A percentile compares a stretch with the other conserved stretches of the same genome.
Conservation (phyloP, 768 basidiomycete species). For the Russula olivacea region DNA sequence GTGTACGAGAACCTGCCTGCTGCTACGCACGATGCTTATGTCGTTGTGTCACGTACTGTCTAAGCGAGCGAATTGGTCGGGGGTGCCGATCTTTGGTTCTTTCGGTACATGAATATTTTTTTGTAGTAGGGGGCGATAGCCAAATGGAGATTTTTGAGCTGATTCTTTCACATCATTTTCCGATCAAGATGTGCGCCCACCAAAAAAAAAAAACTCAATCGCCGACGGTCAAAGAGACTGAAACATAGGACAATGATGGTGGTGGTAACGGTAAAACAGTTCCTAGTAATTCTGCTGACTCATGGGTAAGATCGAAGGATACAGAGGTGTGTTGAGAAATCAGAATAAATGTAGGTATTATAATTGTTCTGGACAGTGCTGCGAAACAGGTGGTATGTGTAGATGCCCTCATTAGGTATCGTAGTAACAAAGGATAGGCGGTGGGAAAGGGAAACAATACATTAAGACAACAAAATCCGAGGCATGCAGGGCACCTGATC, state of each 20-base stretch:
- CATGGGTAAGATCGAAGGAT: slow-evolving; percentile 2
- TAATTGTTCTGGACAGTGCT: slow-evolving; percentile 17
- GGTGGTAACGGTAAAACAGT: slow-evolving; percentile 5
- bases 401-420: slow-evolving; percentile 21
- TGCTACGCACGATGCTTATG: background rate
- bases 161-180: background rate
- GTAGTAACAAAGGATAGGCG: slow-evolving; percentile 9
- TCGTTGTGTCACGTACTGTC: background rate
- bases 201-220: slow-evolving; percentile 2
- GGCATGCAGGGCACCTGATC: background rate
- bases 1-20: background rate
- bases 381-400: slow-evolving; percentile 10
- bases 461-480: background rate
- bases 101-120: background rate
- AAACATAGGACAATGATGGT: slow-evolving; percentile 5
- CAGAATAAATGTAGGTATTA: slow-evolving; percentile 12
- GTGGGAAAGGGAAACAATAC: background rate
- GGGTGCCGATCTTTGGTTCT: slow-evolving; percentile 3
- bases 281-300: slow-evolving; percentile 8
- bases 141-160: slow-evolving; percentile 6
- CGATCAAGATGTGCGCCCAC: slow-evolving; percentile 13
- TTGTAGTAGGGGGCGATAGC: background rate
- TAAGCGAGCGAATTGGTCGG: slow-evolving; percentile 6
- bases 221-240: background rate
- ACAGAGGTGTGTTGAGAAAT: slow-evolving; percentile 9